These are phyloP conservation scores for Termitomyces sp. DNA, from an alignment of 768 basidiomycete genomes.

Conservation along the genomic window DNA sequence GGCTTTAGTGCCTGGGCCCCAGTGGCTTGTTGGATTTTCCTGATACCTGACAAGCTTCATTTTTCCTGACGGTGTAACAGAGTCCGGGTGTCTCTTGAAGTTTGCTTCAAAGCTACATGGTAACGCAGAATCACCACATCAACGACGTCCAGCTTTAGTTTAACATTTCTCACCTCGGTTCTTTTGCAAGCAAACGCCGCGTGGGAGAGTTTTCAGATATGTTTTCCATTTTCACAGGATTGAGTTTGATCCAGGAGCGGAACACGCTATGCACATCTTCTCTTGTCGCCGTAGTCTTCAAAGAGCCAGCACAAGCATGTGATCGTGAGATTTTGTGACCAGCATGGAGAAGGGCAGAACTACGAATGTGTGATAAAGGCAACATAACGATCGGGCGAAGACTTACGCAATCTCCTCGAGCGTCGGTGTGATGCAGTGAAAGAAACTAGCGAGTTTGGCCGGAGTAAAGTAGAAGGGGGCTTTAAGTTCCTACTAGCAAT, in stretches of 20 bases:
- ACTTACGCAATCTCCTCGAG: slow-evolving; percentile 73
- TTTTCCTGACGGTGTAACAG: slow-evolving; percentile 53
- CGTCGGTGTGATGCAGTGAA: slow-evolving; percentile 77
- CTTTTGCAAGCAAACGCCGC: slow-evolving; percentile 58
- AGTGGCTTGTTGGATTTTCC: slow-evolving; percentile 84
- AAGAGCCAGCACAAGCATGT: slow-evolving; percentile 82
- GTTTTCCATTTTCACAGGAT: slow-evolving; percentile 84
- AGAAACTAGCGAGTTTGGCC: slow-evolving; percentile 67
- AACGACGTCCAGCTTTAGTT: not conserved
- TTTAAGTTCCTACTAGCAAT: slow-evolving; percentile 56
- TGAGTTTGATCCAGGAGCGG: slow-evolving; percentile 74
- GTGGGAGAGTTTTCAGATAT: slow-evolving; percentile 73
- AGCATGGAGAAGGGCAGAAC: slow-evolving; percentile 85
- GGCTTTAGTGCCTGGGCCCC: slow-evolving; percentile 84
- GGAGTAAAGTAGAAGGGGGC: slow-evolving; percentile 88
- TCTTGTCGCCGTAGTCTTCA: slow-evolving; percentile 83
- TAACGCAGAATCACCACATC: not conserved
- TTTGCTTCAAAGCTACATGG: slow-evolving; percentile 53
- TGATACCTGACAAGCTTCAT: slow-evolving; percentile 87
- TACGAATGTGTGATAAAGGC: slow-evolving; percentile 21
- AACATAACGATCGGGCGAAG: not conserved
- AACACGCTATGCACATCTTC: slow-evolving; percentile 75
- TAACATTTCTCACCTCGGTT: slow-evolving; percentile 44
- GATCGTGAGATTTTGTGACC: slow-evolving; percentile 86
- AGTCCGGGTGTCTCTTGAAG: slow-evolving; percentile 70